These are phyloP conservation scores for Taphrina wiesneri DNA, from an alignment of 1,139 yeast species.

Conservation along the genomic window DNA sequence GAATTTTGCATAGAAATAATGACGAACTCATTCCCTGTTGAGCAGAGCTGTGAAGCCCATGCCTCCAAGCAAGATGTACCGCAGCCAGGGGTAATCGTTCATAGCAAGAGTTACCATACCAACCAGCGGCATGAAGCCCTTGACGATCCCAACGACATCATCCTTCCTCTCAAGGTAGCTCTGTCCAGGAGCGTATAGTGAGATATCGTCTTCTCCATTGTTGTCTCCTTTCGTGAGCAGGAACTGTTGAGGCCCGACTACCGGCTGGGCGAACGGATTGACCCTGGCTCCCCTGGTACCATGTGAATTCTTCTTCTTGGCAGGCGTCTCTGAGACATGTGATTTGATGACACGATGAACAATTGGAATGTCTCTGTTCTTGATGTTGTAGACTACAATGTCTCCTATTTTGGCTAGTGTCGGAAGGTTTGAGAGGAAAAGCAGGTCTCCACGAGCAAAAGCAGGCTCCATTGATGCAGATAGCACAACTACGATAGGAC, in stretches of 20 bases:
- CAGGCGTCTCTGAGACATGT: slow-evolving; percentile 50
- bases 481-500: slow-evolving; percentile 93
- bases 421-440: slow-evolving; percentile 87
- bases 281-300: slow-evolving; percentile 10
- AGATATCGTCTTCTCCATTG: slow-evolving; percentile 86
- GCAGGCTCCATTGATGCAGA: slow-evolving; percentile 99
- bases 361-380: slow-evolving; percentile 81
- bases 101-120: slow-evolving; percentile 76
- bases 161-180: slow-evolving; percentile 69
- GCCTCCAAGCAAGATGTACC: slow-evolving; percentile 67
- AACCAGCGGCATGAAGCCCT: slow-evolving; percentile 84
- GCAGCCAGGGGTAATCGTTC: slow-evolving; percentile 82
- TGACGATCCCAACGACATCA: slow-evolving; percentile 87
- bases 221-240: slow-evolving; percentile 95
- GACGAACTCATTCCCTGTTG: slow-evolving; percentile 43
- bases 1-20: neutral
- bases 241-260: slow-evolving; percentile 41
- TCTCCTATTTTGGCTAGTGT: slow-evolving; percentile 77
- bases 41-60: slow-evolving; percentile 55
- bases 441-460: slow-evolving; percentile 93
- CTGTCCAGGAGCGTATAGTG: slow-evolving; percentile 76
- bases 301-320: neutral
- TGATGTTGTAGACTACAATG: slow-evolving; percentile 88
- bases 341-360: slow-evolving; percentile 92
- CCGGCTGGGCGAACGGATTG: slow-evolving; percentile 40